A percentile compares a stretch with the other conserved stretches of the same genome.
phyloP scores from a whole-genome alignment of 2,329 filamentous ascomycete species.

The Ambrosiella cleistominuta region DNA sequence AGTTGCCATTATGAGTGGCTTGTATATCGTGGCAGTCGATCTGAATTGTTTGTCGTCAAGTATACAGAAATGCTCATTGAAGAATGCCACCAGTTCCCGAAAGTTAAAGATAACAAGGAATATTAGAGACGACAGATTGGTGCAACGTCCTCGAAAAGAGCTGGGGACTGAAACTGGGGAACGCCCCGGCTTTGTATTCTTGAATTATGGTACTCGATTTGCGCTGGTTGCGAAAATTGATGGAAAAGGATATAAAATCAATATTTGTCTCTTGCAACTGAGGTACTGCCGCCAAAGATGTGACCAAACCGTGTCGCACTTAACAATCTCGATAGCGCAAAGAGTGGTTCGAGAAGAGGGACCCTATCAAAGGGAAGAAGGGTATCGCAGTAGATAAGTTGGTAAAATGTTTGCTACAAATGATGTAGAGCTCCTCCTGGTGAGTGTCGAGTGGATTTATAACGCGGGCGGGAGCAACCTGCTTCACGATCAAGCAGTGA shows the following conservation, averaged over 20 bases:
- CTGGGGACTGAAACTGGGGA: background rate
- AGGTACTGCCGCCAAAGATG: background rate
- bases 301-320: background rate
- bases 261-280: background rate
- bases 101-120: constrained; percentile 1
- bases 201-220: background rate
- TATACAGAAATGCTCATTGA: background rate
- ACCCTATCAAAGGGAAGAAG: background rate
- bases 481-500: background rate
- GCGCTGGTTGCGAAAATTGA: background rate
- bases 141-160: background rate
- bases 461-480: background rate
- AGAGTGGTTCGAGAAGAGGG: background rate
- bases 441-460: background rate
- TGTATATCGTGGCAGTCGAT: background rate
- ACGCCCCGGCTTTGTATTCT: background rate
- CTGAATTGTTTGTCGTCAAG: background rate
- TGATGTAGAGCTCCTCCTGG: constrained; percentile 1
- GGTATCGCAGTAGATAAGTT: background rate
- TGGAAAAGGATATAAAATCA: background rate
- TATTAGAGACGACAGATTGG: background rate
- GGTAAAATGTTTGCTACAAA: background rate
- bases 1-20: constrained; percentile 52
- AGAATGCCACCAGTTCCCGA: background rate
- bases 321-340: background rate